Evolutionary conservation across 768 basidiomycete genomes (phyloP), one percentile per base, ranked within the genome.

Genomic region (Goffeauzyma gilvescens): DNA sequence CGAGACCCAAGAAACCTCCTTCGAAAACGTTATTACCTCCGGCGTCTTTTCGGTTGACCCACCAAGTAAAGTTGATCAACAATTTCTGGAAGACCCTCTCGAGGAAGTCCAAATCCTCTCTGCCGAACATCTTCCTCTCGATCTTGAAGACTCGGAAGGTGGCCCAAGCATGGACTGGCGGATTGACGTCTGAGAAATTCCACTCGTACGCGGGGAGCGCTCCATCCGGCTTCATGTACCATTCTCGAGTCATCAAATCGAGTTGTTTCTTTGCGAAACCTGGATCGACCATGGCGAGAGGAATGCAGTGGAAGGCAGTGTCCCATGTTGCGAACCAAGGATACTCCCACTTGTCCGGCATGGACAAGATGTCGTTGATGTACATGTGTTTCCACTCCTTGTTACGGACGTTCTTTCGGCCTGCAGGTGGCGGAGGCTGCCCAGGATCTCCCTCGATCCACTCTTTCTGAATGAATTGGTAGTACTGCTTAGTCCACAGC

Each of bases 291-390:
- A 96, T 75, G 9, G 93, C 93, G 12, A 98, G 73, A 0, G 93
- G 93, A 51, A 98, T 86, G 56, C 90, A 95, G 59, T 98, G 93
- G 71, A 98, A 98, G n/a, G 93, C 93, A 0, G 81, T 86, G 61
- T 90, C 84, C 85, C 85, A 90, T 28, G 89, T 89, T 0, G 90
- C 89, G 56, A 98, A 96, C 72, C 93, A 96, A 0, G 93, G 93
- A 61, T 96, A 96, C 65, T 98, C 93, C 93, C 93, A 90, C 79
- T 98, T 98, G 66, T 98, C 90, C 6, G 93, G 93, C 93, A 98
- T 96, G 10, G 89, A 95, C 30, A 98, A 71, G 49, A 98, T 77
- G 59, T 98, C 93, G 40, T 82, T 83, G 46, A 89, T 78, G 60
- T 96, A 77, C 68, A 98, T 72, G 65, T 98, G 90, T 51, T 74